phyloP scores from a whole-genome alignment of 805 yeast genomes.

The Naumovozyma castellii region DNA sequence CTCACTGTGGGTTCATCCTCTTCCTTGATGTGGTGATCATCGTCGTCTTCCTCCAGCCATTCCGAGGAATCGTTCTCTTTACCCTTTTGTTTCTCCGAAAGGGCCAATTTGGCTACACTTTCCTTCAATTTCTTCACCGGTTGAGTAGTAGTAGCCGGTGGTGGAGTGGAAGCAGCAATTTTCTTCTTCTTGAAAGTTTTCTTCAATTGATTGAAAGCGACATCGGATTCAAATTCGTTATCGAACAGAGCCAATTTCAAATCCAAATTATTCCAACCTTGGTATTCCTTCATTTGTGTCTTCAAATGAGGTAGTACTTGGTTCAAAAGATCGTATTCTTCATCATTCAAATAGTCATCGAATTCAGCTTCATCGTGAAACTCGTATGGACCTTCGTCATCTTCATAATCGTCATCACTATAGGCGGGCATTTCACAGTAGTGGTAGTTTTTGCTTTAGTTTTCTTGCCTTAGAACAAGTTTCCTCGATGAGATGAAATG shows the following conservation, averaged over 20 bases:
- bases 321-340: conserved; percentile 34
- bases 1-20: conserved; percentile 9
- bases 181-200: conserved; percentile 23
- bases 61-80: conserved; percentile 6
- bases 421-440: conserved; percentile 11
- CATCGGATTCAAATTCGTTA: conserved; percentile 40
- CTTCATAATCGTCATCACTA: conserved; percentile 19
- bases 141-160: conserved; percentile 10
- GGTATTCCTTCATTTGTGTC: conserved; percentile 32
- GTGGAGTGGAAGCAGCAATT: conserved; percentile 9
- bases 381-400: conserved; percentile 28
- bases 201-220: conserved; percentile 35
- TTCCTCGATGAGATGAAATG: too few species aligned
- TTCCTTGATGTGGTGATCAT: conserved; percentile 5
- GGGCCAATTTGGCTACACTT: conserved; percentile 3
- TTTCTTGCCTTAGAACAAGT: too few species aligned
- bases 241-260: conserved; percentile 46
- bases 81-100: conserved; percentile 9
- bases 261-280: conserved; percentile 34
- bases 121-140: conserved; percentile 1
- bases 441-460: not conserved
- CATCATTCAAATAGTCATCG: conserved; percentile 30
- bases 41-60: conserved; percentile 18
- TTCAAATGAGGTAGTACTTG: conserved; percentile 39
- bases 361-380: conserved; percentile 33